phyloP scores from a whole-genome alignment of 2,329 filamentous ascomycete species.

The Cordyceps militaris region DNA sequence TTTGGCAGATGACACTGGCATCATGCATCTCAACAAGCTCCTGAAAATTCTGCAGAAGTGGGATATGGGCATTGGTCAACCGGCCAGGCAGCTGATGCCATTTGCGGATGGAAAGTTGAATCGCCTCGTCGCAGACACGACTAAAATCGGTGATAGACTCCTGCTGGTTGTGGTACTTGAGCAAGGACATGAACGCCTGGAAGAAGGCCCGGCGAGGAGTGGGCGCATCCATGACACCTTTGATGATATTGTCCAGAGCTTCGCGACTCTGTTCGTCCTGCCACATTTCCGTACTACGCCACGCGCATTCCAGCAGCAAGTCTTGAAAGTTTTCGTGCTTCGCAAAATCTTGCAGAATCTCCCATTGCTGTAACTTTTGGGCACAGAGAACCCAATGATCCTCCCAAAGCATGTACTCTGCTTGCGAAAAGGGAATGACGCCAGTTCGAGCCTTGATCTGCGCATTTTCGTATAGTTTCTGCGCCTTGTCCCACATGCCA shows the following conservation, averaged over 20 bases:
- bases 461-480: conserved; percentile 91
- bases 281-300: conserved; percentile 95
- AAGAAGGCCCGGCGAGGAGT: conserved; percentile 93
- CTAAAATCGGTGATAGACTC: conserved; percentile 76
- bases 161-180: conserved; percentile 88
- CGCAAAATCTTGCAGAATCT: conserved; percentile 92
- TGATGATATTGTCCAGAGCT: conserved; percentile 85
- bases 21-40: conserved; percentile 96
- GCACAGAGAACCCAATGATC: conserved; percentile 98
- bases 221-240: conserved; percentile 94
- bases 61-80: conserved; percentile 91
- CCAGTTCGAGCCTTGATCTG: conserved; percentile 96
- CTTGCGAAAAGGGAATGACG: conserved; percentile 91
- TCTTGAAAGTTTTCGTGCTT: conserved; percentile 99
- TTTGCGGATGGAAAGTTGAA: conserved; percentile 93
- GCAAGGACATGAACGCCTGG: conserved; percentile 93
- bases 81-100: conserved; percentile 97
- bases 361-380: conserved; percentile 98
- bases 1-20: conserved; percentile 92
- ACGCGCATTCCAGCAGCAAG: conserved; percentile 87
- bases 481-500: conserved; percentile 98
- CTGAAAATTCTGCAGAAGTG: conserved; percentile 94
- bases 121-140: conserved; percentile 89
- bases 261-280: conserved; percentile 78
- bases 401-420: conserved; percentile 98